Evolutionary conservation across 1,139 yeast species (phyloP), one percentile per base, ranked within the genome.

Genomic region (Taphrina communis): DNA sequence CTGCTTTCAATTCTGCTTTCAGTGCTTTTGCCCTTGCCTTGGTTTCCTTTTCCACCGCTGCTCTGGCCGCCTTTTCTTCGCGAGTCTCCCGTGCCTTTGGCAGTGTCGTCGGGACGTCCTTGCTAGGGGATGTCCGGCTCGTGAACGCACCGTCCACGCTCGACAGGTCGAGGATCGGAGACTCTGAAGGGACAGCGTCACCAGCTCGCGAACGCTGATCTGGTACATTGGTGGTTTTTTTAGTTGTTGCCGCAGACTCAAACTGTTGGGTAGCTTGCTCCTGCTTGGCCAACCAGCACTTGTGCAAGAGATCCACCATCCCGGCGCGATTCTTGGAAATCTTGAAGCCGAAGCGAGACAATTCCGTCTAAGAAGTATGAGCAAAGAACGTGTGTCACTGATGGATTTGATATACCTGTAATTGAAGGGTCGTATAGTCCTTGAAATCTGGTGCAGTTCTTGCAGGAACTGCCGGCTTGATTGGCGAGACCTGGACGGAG

Each of bases 281-380:
- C 12, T 46, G 36, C 53, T 59, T 52, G n/a, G 68, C 61, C 36
- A 42, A 25, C 65, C 68, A 63, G 41, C 69, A 68, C 35, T 57
- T 53, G 25, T 38, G 41, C 25, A 68, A 51, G 38, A 68, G 35
- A 14, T 50, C 61, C n/a, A 65, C 58, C 69, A 68, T 68, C 6
- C 59, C 65, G 31, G 65, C 55, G 35, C 67, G 51, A 31, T 61
- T 51, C 60, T 57, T 60, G 48, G 52, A 38, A 35, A 48, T 44
- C 35, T 68, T 68, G 61, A 68, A 68, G 36, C 70, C 70, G 39
- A 39, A 68, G 11, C 65, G 58, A 38, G 63, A 55, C 11, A 68
- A 39, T 36, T 68, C 69, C 36, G 68, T 59, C 68, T 65, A 42
- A n/a, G 25, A 51, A 25, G 31, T 25, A 25, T 25, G 4, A 25